Conservation (phyloP, 306 rosid genomes). For the Cyamopsis tetragonoloba region DNA sequence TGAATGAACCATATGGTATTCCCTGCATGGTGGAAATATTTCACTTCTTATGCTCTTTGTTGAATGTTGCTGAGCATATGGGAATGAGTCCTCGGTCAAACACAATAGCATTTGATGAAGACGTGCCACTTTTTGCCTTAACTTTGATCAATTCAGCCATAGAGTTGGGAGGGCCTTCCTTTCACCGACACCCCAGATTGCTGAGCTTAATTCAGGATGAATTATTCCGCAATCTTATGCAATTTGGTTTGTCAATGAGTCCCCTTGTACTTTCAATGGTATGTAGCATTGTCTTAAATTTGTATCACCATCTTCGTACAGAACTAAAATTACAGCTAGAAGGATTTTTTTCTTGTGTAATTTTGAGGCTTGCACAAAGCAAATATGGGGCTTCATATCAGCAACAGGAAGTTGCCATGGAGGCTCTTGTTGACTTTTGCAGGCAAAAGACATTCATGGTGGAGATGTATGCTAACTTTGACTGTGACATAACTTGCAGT, state of each 20-base stretch:
- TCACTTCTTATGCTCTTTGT: constrained; percentile 79
- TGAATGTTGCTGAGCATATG: constrained; percentile 74
- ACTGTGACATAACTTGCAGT: constrained; percentile 80
- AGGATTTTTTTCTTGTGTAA: constrained; percentile 82
- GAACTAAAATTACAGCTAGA: constrained; percentile 80
- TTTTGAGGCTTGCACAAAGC: constrained; percentile 83
- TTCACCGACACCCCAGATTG: constrained; percentile 66
- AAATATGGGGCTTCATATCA: constrained; percentile 77
- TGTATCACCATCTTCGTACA: constrained; percentile 68
- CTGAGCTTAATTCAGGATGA: constrained; percentile 82
- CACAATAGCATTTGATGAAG: constrained; percentile 91
- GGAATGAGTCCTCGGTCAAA: constrained; percentile 71
- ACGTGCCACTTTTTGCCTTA: constrained; percentile 93
- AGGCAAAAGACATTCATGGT: constrained; percentile 75
- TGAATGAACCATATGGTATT: constrained; percentile 82
- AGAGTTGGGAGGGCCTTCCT: constrained; percentile 83
- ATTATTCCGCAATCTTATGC: constrained; percentile 69
- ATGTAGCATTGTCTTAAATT: constrained; percentile 75
- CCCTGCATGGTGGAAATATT: constrained; percentile 98
- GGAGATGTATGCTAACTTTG: constrained; percentile 84
- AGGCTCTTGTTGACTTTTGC: constrained; percentile 90
- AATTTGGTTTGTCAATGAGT: constrained; percentile 77
- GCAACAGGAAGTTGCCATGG: constrained; percentile 94
- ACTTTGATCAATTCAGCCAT: constrained; percentile 88
- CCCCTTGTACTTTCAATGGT: constrained; percentile 83